phyloP scores from a whole-genome alignment of 371 early-diverging fungal species.

The Cladochytrium tenue region DNA sequence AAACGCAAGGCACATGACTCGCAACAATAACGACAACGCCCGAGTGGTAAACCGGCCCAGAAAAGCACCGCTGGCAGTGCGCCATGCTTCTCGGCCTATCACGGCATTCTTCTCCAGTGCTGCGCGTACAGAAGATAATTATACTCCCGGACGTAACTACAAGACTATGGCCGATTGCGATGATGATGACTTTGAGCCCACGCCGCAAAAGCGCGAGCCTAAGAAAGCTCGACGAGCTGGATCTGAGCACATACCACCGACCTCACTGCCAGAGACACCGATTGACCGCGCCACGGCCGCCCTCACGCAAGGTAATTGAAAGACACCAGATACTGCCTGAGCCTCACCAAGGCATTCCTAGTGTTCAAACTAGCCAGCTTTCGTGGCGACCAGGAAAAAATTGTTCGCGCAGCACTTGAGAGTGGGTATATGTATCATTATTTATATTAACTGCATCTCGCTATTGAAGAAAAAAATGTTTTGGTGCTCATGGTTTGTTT shows the following conservation, averaged over 20 bases:
- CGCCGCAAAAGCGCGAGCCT: background rate
- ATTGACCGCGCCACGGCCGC: background rate
- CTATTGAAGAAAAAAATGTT: conserved; percentile 5
- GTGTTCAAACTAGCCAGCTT: conserved; percentile 37
- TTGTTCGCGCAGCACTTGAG: conserved; percentile 33
- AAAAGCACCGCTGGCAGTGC: no score
- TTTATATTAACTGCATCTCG: background rate
- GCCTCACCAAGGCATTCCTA: background rate
- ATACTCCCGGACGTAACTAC: no score
- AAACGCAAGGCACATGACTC: no score
- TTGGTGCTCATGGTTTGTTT: conserved; percentile 10
- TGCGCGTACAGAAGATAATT: no score
- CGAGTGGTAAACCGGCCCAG: no score
- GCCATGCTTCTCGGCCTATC: no score
- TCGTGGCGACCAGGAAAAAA: conserved; percentile 37
- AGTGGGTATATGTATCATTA: conserved; percentile 23
- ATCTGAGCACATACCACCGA: background rate
- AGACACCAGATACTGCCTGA: background rate
- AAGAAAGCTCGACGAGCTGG: background rate
- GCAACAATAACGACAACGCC: no score
- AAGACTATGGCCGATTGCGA: background rate
- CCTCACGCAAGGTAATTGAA: background rate
- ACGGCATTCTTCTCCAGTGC: no score
- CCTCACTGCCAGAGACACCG: background rate
- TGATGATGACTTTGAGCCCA: background rate